These are phyloP conservation scores for Puccinellia tenuiflora DNA, from an alignment of 176 grass and related monocot species.

Conservation along the genomic window DNA sequence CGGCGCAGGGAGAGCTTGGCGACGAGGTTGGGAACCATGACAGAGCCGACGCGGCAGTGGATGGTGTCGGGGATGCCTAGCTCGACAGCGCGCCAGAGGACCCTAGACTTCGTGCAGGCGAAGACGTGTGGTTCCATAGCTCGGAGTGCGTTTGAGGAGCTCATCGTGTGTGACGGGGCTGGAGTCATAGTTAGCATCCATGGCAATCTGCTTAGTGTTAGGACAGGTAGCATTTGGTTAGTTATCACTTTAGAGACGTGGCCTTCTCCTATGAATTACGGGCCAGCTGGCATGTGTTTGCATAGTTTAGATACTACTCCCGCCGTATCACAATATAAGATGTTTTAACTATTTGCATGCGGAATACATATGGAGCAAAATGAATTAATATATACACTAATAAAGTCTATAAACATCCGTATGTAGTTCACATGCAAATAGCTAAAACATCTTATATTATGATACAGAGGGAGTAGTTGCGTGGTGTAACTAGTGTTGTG, in stretches of 20 bases:
- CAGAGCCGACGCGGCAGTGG: constrained; percentile 19
- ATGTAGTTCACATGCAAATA: too few species aligned
- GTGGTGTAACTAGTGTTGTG: too few species aligned
- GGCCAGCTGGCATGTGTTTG: too few species aligned
- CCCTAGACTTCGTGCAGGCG: constrained; percentile 50
- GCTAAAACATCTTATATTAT: too few species aligned
- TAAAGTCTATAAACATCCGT: too few species aligned
- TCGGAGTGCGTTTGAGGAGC: constrained; percentile 35
- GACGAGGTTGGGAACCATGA: constrained; percentile 24
- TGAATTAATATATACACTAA: too few species aligned
- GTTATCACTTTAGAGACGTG: background rate
- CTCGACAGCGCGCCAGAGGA: constrained; percentile 48
- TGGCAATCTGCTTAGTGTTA: background rate
- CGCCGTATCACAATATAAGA: too few species aligned
- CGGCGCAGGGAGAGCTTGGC: constrained; percentile 26
- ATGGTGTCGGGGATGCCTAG: constrained; percentile 53
- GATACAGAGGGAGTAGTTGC: too few species aligned
- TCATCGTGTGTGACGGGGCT: background rate
- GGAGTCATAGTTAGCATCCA: background rate
- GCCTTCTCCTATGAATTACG: too few species aligned
- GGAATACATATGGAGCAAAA: too few species aligned
- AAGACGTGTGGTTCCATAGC: constrained; percentile 53
- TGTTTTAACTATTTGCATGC: too few species aligned
- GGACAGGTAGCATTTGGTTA: background rate
- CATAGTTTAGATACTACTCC: too few species aligned